phyloP scores from a whole-genome alignment of 495 filamentous ascomycete genomes.

The Schizothecium vesticola region DNA sequence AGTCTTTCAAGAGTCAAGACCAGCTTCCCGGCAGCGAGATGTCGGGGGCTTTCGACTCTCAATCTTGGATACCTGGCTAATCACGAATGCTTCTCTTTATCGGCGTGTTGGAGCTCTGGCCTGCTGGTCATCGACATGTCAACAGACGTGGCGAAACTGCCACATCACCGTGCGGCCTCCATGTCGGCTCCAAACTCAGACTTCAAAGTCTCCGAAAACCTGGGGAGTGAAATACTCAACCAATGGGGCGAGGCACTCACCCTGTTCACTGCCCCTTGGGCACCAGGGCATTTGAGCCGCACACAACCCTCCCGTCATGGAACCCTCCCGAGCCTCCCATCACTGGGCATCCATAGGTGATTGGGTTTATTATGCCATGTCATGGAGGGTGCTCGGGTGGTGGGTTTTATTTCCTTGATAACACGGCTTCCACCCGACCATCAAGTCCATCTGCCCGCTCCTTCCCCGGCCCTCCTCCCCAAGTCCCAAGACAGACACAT shows the following conservation, averaged over 20 bases:
- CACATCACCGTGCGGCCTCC: not conserved
- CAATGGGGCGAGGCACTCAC: not conserved
- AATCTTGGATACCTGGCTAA: not conserved
- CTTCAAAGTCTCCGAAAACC: not conserved
- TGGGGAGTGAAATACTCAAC: not conserved
- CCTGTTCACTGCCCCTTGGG: not conserved
- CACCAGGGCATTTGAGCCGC: not conserved
- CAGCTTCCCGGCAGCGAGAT: not conserved
- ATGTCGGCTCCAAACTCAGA: not conserved
- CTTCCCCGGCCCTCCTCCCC: not conserved
- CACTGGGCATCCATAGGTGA: too few species aligned
- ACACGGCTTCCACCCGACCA: not conserved
- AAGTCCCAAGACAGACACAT: not conserved
- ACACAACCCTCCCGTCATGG: too few species aligned
- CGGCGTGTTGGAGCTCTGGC: too few species aligned
- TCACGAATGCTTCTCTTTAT: not conserved
- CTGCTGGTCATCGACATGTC: not conserved
- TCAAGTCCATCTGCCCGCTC: not conserved
- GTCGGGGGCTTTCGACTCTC: not conserved
- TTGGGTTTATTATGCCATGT: too few species aligned
- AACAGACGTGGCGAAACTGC: not conserved
- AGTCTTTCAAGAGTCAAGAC: not conserved
- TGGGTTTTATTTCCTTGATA: too few species aligned
- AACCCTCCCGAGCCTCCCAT: too few species aligned
- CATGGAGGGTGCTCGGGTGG: too few species aligned